A percentile compares a stretch with the other conserved stretches of the same genome.
Conservation (phyloP, 306 rosid genomes). For the Pyrus communis region DNA sequence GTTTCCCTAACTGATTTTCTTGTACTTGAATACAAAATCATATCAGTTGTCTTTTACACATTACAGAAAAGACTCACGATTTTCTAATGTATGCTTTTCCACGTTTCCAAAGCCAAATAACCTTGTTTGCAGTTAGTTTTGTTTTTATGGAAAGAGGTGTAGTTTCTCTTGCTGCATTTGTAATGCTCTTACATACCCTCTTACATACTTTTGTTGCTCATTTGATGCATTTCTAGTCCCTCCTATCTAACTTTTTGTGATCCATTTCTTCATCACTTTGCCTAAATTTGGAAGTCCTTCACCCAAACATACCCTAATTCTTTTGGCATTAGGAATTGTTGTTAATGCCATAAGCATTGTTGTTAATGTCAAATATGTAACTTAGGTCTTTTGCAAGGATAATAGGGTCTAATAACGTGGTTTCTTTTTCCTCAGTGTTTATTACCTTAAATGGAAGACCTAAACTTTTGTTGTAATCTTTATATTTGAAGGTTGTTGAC, state of each 20-base stretch:
- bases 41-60: neutral
- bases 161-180: neutral
- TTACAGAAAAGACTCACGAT: neutral
- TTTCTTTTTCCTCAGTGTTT: neutral
- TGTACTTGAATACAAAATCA: neutral
- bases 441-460: neutral
- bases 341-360: neutral
- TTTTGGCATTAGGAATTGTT: neutral
- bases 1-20: neutral
- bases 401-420: neutral
- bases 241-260: no score
- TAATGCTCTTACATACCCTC: no score
- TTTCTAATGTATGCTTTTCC: neutral
- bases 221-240: no score
- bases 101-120: neutral
- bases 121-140: neutral
- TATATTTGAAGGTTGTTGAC: conserved; percentile 70
- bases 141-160: neutral
- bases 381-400: neutral
- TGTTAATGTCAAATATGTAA: neutral
- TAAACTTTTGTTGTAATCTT: conserved; percentile 7
- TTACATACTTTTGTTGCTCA: no score
- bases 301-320: no score
- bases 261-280: no score
- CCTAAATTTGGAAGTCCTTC: no score